phyloP scores from a whole-genome alignment of 345 rosid species.

The Salix arbutifolia region DNA sequence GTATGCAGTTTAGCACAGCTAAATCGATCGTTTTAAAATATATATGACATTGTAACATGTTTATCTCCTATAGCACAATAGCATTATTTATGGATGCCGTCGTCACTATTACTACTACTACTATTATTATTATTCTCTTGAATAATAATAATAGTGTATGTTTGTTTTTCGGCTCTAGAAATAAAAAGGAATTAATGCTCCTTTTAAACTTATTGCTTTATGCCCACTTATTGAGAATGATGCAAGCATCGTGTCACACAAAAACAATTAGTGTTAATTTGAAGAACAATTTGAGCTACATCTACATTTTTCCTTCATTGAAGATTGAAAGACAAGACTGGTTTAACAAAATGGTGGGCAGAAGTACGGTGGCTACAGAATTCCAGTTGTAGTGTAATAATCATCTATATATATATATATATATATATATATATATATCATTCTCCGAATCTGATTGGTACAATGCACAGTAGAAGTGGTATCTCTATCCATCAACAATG shows the following conservation, averaged over 20 bases:
- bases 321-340: neutral
- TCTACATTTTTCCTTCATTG: neutral
- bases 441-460: slow-evolving; percentile 12
- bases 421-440: slow-evolving; percentile 19
- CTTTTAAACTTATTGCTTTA: neutral
- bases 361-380: slow-evolving; percentile 1
- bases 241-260: neutral
- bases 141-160: neutral
- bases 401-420: neutral
- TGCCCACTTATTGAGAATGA: slow-evolving; percentile 4
- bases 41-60: neutral
- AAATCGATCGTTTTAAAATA: neutral
- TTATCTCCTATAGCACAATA: neutral
- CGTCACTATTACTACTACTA: neutral
- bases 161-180: neutral
- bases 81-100: neutral
- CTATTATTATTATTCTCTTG: neutral
- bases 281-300: neutral
- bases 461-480: slow-evolving; percentile 14
- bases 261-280: neutral
- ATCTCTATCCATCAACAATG: slow-evolving; percentile 4
- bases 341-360: slow-evolving; percentile 6
- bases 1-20: neutral
- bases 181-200: neutral
- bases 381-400: neutral